Percentiles rank a stretch among this genome's conserved stretches.
These are phyloP conservation scores for Citeromyces hawaiiensis DNA, from an alignment of 1,139 yeast genomes.

Conservation along the genomic window DNA sequence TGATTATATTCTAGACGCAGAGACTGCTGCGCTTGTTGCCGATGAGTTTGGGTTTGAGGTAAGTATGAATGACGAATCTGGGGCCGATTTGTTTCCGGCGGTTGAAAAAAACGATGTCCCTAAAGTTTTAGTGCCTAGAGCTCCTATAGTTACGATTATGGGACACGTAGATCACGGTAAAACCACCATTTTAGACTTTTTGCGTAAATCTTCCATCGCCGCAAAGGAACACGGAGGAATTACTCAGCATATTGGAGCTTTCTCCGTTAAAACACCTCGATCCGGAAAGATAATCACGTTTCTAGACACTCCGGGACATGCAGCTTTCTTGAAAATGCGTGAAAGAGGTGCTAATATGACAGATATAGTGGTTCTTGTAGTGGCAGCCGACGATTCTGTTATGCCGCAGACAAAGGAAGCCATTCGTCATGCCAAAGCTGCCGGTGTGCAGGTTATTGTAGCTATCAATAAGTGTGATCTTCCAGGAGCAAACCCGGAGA, in stretches of 20 bases:
- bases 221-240: conserved; percentile 90
- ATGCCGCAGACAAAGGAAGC: conserved; percentile 98
- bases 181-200: conserved; percentile 79
- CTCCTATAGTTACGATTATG: conserved; percentile 96
- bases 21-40: conserved; percentile 75
- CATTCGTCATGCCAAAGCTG: conserved; percentile 77
- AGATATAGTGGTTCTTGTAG: conserved; percentile 83
- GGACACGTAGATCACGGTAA: conserved; percentile 99
- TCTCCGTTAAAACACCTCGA: conserved; percentile 66
- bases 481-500: conserved; percentile 57
- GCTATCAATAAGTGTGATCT: conserved; percentile 91
- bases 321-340: conserved; percentile 92
- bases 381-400: conserved; percentile 97
- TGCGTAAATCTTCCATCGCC: conserved; percentile 76
- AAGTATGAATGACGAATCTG: conserved; percentile 41
- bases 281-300: conserved; percentile 74
- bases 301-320: conserved; percentile 96
- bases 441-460: conserved; percentile 78
- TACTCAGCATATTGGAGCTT: conserved; percentile 97
- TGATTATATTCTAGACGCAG: conserved; percentile 73
- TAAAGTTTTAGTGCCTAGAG: conserved; percentile 43
- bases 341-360: conserved; percentile 94
- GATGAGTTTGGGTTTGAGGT: conserved; percentile 78
- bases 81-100: conserved; percentile 48
- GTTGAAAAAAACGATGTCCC: conserved; percentile 22